A percentile compares a stretch with the other conserved stretches of the same genome.
phyloP scores from a whole-genome alignment of 2,329 filamentous ascomycete genomes.

The Penicillium sp. region DNA sequence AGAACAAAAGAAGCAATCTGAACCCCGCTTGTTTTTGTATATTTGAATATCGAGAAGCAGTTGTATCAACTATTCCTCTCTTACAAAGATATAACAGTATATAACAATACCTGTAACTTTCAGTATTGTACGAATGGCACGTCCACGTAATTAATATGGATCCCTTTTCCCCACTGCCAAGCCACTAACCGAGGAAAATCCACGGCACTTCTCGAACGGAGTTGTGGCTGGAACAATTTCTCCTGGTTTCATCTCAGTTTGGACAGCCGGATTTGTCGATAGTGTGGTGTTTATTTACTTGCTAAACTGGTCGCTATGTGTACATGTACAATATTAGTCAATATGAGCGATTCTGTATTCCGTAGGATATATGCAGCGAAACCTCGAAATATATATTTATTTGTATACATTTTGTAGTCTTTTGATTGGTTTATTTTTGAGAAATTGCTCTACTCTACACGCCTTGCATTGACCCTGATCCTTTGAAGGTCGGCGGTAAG shows the following conservation, averaged over 20 bases:
- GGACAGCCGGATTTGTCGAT: background rate
- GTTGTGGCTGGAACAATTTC: slow-evolving; percentile 2
- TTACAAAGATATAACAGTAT: background rate
- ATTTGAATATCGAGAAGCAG: background rate
- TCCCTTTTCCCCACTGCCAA: slow-evolving; percentile 10
- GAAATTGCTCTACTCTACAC: background rate
- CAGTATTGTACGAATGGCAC: background rate
- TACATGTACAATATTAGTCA: background rate
- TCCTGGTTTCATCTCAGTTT: slow-evolving; percentile 5
- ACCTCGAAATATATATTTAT: background rate
- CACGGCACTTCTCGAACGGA: background rate
- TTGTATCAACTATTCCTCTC: background rate
- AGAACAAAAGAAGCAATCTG: background rate
- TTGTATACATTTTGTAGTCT: background rate
- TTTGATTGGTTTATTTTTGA: background rate
- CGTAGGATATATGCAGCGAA: background rate
- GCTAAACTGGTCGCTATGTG: background rate
- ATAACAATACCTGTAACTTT: background rate
- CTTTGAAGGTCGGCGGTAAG: background rate
- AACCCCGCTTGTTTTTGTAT: background rate
- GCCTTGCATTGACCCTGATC: background rate
- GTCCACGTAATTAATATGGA: background rate
- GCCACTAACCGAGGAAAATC: slow-evolving; percentile 8
- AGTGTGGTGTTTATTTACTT: background rate
- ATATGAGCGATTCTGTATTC: background rate